Conservation (phyloP, 495 filamentous ascomycete genomes). For the Lindgomyces ingoldianus region DNA sequence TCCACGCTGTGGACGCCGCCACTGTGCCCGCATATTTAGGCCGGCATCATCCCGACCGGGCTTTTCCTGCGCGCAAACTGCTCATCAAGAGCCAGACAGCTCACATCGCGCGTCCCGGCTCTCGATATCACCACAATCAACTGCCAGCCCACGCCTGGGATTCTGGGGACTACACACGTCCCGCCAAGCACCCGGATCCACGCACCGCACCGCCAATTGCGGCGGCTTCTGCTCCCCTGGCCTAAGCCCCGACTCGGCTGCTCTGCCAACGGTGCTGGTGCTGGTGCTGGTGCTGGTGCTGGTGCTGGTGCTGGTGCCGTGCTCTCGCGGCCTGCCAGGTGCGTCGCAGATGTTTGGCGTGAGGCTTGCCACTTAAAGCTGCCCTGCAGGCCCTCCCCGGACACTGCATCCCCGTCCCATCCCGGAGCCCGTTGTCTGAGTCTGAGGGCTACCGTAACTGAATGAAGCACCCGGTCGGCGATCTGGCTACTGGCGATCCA, state of each 20-base stretch:
- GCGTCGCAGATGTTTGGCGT: slow-evolving; percentile 15
- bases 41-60: slow-evolving; percentile 25
- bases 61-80: slow-evolving; percentile 7
- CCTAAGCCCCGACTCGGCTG: neutral
- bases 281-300: neutral
- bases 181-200: slow-evolving; percentile 30
- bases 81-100: neutral
- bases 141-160: slow-evolving; percentile 14
- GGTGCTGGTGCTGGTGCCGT: neutral
- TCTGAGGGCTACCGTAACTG: slow-evolving; percentile 27
- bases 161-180: slow-evolving; percentile 10
- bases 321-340: neutral
- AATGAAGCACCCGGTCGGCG: slow-evolving; percentile 27
- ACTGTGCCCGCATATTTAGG: slow-evolving; percentile 8
- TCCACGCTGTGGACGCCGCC: slow-evolving; percentile 1
- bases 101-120: slow-evolving; percentile 9
- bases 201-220: slow-evolving; percentile 25
- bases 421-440: slow-evolving; percentile 19
- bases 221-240: slow-evolving; percentile 16
- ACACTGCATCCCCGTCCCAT: slow-evolving; percentile 11
- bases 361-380: slow-evolving; percentile 17
- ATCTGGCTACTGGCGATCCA: slow-evolving; percentile 37
- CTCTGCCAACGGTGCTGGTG: neutral
- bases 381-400: slow-evolving; percentile 12
- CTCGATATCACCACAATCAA: slow-evolving; percentile 21